Conservation (phyloP, 176 grass and related monocot genomes). For the Rhynchospora pubera region DNA sequence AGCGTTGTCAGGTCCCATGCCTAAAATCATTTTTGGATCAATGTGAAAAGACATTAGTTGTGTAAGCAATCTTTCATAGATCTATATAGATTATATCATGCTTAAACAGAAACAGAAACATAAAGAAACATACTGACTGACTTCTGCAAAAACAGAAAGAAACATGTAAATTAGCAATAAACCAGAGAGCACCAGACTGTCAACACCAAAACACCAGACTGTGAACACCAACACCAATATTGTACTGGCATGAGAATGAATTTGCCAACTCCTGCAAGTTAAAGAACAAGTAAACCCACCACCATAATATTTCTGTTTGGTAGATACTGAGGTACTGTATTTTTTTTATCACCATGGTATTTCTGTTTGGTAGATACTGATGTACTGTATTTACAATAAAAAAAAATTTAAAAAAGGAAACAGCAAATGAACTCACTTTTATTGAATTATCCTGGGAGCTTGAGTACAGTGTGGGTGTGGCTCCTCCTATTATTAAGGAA, state of each 20-base stretch:
- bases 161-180: not conserved
- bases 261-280: not conserved
- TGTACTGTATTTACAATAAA: not conserved
- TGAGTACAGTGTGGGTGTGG: constrained; percentile 55
- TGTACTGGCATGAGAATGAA: not conserved
- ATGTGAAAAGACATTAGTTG: not conserved
- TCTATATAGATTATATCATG: not conserved
- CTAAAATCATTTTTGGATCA: constrained; percentile 46
- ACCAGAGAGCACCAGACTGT: not conserved
- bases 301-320: not conserved
- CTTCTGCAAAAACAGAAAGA: too few species aligned
- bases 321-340: not conserved
- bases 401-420: constrained; percentile 8
- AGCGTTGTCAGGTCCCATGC: constrained; percentile 87
- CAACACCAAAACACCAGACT: too few species aligned
- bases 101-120: not conserved
- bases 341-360: too few species aligned
- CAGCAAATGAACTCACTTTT: constrained; percentile 45
- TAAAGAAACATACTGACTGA: too few species aligned
- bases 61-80: too few species aligned
- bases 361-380: too few species aligned
- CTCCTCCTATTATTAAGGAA: constrained; percentile 62
- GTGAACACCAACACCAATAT: not conserved
- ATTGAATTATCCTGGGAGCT: constrained; percentile 91
- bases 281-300: not conserved